A percentile compares a stretch with the other conserved stretches of the same genome.
Evolutionary conservation across 1,139 yeast species (phyloP).

Genomic region (Suhomyces wounanorum): DNA sequence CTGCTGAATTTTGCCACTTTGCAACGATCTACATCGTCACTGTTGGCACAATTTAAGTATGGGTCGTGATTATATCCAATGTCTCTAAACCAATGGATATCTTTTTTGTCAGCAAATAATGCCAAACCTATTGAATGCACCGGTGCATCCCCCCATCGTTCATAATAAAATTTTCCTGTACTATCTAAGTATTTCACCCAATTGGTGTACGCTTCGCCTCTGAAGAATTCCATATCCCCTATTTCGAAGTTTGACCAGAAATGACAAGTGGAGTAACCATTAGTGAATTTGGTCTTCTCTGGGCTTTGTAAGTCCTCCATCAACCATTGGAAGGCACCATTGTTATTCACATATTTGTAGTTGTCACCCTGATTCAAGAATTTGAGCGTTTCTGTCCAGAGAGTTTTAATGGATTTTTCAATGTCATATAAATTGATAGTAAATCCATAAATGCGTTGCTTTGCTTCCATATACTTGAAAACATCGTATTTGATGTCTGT

Average conservation of each 20-base stretch:
- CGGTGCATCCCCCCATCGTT: constrained; percentile 93
- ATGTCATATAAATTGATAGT: constrained; percentile 68
- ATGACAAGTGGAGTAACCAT: constrained; percentile 83
- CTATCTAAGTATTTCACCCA: constrained; percentile 68
- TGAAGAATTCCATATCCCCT: constrained; percentile 77
- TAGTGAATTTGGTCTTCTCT: constrained; percentile 48
- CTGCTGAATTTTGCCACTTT: constrained; percentile 46
- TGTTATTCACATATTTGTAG: constrained; percentile 55
- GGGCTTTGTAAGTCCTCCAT: constrained; percentile 67
- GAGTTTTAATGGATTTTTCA: constrained; percentile 57
- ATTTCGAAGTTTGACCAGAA: constrained; percentile 89
- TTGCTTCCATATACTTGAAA: constrained; percentile 69
- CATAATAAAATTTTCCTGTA: constrained; percentile 80
- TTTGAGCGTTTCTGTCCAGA: constrained; percentile 70
- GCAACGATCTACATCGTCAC: constrained; percentile 35
- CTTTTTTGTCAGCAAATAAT: constrained; percentile 66
- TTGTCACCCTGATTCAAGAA: constrained; percentile 60
- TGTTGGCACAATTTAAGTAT: constrained; percentile 69
- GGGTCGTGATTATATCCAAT: constrained; percentile 80
- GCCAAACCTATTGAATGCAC: constrained; percentile 78
- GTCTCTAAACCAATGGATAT: constrained; percentile 87
- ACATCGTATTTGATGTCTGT: constrained; percentile 74
- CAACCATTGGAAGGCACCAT: constrained; percentile 73
- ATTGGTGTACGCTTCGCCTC: constrained; percentile 62
- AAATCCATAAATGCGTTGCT: constrained; percentile 69